phyloP scores from a whole-genome alignment of 2,329 filamentous ascomycete species.

The Penicillium sp. region DNA sequence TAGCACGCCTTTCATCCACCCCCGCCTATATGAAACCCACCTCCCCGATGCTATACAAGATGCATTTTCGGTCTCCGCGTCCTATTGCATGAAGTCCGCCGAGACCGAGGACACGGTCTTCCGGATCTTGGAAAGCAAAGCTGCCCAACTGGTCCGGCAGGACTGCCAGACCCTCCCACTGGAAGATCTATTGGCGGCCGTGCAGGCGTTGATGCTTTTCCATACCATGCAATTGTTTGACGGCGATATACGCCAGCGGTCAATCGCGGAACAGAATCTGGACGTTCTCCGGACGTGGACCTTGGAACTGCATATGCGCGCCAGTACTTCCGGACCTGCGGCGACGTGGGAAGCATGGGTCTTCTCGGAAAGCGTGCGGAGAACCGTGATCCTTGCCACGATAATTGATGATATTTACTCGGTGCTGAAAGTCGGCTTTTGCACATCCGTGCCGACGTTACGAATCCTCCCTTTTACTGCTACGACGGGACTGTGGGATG shows the following conservation, averaged over 20 bases:
- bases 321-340: background rate
- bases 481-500: slow-evolving; percentile 2
- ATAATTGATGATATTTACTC: slow-evolving; percentile 10
- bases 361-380: slow-evolving; percentile 13
- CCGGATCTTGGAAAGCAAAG: slow-evolving; percentile 9
- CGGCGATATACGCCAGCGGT: slow-evolving; percentile 12
- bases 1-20: slow-evolving; percentile 12
- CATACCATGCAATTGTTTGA: slow-evolving; percentile 17
- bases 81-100: slow-evolving; percentile 9
- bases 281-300: slow-evolving; percentile 4
- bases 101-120: slow-evolving; percentile 11
- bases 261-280: slow-evolving; percentile 12
- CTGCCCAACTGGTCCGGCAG: background rate
- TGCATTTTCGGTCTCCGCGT: slow-evolving; percentile 9
- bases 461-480: slow-evolving; percentile 10
- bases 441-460: slow-evolving; percentile 1
- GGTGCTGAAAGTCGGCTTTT: slow-evolving; percentile 5
- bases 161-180: background rate
- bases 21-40: slow-evolving; percentile 13
- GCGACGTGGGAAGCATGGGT: slow-evolving; percentile 14
- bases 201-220: slow-evolving; percentile 6
- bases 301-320: slow-evolving; percentile 9
- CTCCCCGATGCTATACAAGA: slow-evolving; percentile 15
- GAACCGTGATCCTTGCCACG: slow-evolving; percentile 13
- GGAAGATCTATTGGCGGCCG: slow-evolving; percentile 5